Evolutionary conservation across 176 grass and related monocot species (phyloP), one percentile per base, ranked within the genome.

Genomic region (Carex kokanica): DNA sequence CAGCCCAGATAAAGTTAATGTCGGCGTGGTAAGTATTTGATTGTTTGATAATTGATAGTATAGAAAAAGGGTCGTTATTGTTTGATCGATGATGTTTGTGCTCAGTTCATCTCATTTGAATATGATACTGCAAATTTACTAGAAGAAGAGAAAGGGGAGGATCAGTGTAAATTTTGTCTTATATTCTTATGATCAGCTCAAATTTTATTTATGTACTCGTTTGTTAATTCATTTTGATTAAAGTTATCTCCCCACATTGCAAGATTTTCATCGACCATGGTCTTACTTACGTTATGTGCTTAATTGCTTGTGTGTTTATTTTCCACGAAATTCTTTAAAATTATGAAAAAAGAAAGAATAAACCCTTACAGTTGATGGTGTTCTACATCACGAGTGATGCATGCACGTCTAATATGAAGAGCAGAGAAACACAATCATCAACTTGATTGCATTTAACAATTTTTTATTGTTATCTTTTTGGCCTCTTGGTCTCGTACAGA

Each of bases 1-100:
- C 2, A 90, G 87, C 20, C 86, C 91, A 5, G 82, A 93, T 43
- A 98, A 98, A 88, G 88, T 95, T 17, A 98, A 98, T 88, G 88
- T 98, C 80, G 89, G 95, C 63, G 92, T 95, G 55, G 95, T 98
- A 81, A 18, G 90, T 90, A 10, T 70, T 25, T 74, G 11, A 66
- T 66, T 8, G 15, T 38, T 68, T 64, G 15, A 6, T 21, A 20
- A 8, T 59, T 59, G 17, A 49, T 49, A 49, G 45, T 49, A 49
- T 49, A 49, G 45, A 49, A 49, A 49, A 9, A 45, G 45, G 45
- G 10, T 49, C 9, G 45, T 49, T 49, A 49, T 2, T 20, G 17
- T 45, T 71, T 71, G 36, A 45, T 45, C 6, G 2, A 7, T 70
- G 7, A 21, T 70, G 38, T 41, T 21, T 72, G 1, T 45, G 68